Conservation (phyloP, 176 grass and related monocot genomes). For the Microstegium vimineum region DNA sequence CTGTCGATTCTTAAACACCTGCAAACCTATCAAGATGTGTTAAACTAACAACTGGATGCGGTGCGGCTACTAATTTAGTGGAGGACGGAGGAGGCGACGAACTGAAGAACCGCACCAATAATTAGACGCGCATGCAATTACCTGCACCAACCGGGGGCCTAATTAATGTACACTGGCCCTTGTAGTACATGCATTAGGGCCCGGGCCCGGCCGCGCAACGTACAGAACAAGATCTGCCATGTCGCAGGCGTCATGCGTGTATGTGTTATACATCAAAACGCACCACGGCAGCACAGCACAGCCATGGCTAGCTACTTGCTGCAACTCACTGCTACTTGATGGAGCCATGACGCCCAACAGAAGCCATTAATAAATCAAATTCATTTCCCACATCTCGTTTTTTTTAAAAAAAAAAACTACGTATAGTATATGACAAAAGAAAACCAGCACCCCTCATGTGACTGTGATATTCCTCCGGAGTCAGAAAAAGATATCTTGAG, state of each 20-base stretch:
- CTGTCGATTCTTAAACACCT: not conserved
- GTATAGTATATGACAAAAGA: not conserved
- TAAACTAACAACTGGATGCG: not conserved
- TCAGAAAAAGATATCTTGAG: not conserved
- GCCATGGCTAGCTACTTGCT: not conserved
- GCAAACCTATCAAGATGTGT: not conserved
- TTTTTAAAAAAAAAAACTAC: no score
- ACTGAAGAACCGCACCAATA: constrained; percentile 1
- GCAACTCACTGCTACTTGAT: not conserved
- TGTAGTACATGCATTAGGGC: not conserved
- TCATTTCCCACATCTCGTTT: no score
- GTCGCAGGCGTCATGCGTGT: not conserved
- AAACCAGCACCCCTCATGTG: not conserved
- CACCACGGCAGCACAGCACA: not conserved
- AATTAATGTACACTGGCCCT: not conserved
- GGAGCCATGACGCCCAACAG: constrained; percentile 19
- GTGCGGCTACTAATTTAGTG: not conserved
- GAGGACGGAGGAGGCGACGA: not conserved
- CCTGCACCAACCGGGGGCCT: constrained; percentile 17
- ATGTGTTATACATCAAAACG: constrained; percentile 26
- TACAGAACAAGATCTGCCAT: constrained; percentile 49
- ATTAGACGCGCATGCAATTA: constrained; percentile 31
- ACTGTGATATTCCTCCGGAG: not conserved
- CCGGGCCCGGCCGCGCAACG: not conserved
- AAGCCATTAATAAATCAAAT: constrained; percentile 9